These are phyloP conservation scores for Colletotrichum paranaense DNA, from an alignment of 2,329 filamentous ascomycete genomes.

Conservation along the genomic window DNA sequence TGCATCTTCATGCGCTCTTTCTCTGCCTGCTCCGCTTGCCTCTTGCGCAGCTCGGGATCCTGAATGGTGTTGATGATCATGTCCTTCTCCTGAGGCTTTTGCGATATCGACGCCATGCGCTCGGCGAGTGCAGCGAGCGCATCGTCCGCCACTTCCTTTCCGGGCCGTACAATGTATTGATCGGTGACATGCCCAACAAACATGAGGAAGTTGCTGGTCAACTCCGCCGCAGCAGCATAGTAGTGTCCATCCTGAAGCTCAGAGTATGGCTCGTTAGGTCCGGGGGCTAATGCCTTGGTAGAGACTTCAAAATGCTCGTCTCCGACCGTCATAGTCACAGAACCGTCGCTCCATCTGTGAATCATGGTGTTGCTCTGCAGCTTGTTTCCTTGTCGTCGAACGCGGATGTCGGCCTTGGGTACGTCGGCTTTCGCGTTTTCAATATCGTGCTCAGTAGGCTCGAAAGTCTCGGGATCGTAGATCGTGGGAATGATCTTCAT, in stretches of 20 bases:
- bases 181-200: constrained; percentile 82
- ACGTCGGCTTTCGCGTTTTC: constrained; percentile 64
- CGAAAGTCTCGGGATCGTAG: constrained; percentile 75
- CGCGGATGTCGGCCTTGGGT: constrained; percentile 75
- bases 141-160: constrained; percentile 75
- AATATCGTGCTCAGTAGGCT: constrained; percentile 67
- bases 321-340: constrained; percentile 79
- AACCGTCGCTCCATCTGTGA: constrained; percentile 84
- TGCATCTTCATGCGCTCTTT: constrained; percentile 77
- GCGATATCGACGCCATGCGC: constrained; percentile 73
- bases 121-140: constrained; percentile 76
- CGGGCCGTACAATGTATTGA: constrained; percentile 75
- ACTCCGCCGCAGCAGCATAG: constrained; percentile 79
- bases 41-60: constrained; percentile 81
- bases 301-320: constrained; percentile 81
- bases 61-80: constrained; percentile 77
- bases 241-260: constrained; percentile 79
- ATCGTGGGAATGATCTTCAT: constrained; percentile 75
- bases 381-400: constrained; percentile 73
- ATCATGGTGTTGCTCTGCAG: constrained; percentile 81
- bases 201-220: constrained; percentile 75
- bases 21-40: constrained; percentile 78
- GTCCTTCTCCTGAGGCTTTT: constrained; percentile 65
- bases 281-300: constrained; percentile 75
- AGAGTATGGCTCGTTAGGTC: constrained; percentile 68